Evolutionary conservation across 2,329 filamentous ascomycete species (phyloP), one percentile per base, ranked within the genome.

Genomic region (Colletotrichum sp.): DNA sequence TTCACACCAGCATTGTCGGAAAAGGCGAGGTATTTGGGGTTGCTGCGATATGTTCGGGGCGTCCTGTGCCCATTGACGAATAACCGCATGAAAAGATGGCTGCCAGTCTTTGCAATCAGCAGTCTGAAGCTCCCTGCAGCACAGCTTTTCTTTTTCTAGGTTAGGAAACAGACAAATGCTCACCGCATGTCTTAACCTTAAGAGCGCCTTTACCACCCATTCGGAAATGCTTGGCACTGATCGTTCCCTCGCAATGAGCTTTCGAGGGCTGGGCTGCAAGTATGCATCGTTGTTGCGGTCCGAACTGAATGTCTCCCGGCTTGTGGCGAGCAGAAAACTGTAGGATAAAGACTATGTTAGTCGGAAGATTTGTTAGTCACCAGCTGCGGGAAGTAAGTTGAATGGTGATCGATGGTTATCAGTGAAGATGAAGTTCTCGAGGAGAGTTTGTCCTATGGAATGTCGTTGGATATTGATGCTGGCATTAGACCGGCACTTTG

Each of bases 191-290:
- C 64, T 76, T 21, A 76, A 73, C 64, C 39, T 34, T 73, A 76
- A 76, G 59, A 26, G 59, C 59, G 70, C 57, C 73, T 30, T 34
- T 59, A 34, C 57, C 59, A 60, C 57, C 13, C n/a, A 21, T 65
- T 52, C 28, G 73, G 64, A 63, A 65, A 32, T 28, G 32, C 73
- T 73, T 73, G 73, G 73, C 64, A 76, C 30, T 44, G 57, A 65
- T 73, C 55, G 34, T 36, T 30, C n/a, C 16, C 30, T 21, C 32
- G 21, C 16, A n/a, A 3, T n/a, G 44, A 72, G 55, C 8, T 24
- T 21, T 44, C 16, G 52, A n/a, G 13, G 30, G 21, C 34, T 18
- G 15, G 49, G 8, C 3, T 26, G 1, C 8, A 59, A 7, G 4
- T 13, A 30, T 7, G 16, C 30, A 68, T 30, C 36, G 30, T 8